phyloP scores from a whole-genome alignment of 2,329 filamentous ascomycete species.

The Sordariomycetes sp. region DNA sequence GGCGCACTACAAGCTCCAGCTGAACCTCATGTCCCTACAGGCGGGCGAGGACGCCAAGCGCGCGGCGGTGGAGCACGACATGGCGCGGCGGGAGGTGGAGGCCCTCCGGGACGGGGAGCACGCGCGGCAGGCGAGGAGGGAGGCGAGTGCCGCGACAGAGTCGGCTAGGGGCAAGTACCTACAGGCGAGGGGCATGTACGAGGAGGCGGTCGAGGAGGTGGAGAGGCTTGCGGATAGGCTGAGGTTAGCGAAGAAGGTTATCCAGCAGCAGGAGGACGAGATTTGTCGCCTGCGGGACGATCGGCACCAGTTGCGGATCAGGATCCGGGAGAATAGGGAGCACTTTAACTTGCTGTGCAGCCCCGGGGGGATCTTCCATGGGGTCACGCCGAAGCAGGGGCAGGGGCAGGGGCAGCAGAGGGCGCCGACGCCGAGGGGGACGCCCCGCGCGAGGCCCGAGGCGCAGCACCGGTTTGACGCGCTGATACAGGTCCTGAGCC shows the following conservation, averaged over 20 bases:
- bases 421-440: neutral
- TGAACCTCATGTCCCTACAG: slow-evolving; percentile 71
- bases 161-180: slow-evolving; percentile 39
- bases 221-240: slow-evolving; percentile 49
- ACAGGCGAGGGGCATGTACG: slow-evolving; percentile 53
- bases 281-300: slow-evolving; percentile 59
- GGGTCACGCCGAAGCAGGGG: slow-evolving; percentile 38
- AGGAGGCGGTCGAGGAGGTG: slow-evolving; percentile 54
- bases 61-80: slow-evolving; percentile 81
- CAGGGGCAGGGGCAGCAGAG: slow-evolving; percentile 20
- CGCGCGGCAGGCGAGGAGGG: slow-evolving; percentile 44
- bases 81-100: slow-evolving; percentile 79
- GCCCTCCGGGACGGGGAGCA: slow-evolving; percentile 66
- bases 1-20: slow-evolving; percentile 83
- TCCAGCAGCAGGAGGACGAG: slow-evolving; percentile 66
- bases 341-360: slow-evolving; percentile 71
- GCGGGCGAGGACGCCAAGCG: slow-evolving; percentile 75
- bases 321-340: slow-evolving; percentile 81
- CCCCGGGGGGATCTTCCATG: slow-evolving; percentile 55
- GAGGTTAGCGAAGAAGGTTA: slow-evolving; percentile 62
- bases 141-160: slow-evolving; percentile 37
- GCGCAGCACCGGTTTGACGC: slow-evolving; percentile 57
- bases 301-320: slow-evolving; percentile 62
- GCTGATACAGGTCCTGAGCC: slow-evolving; percentile 67
- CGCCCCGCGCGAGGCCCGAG: neutral